Conservation (phyloP, 768 basidiomycete genomes). For the Boletus sp. region DNA sequence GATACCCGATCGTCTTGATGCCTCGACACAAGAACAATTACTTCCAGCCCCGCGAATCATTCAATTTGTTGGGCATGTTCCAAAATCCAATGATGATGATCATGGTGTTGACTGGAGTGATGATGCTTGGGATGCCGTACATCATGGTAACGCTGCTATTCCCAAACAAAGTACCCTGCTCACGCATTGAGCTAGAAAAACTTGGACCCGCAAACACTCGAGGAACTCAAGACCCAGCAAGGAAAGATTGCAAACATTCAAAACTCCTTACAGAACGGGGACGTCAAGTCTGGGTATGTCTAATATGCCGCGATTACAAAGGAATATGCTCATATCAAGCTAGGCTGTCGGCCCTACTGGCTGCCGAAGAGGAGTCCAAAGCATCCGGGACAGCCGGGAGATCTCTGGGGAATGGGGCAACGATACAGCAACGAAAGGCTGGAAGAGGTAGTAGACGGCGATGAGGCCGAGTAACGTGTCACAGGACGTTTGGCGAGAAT, state of each 20-base stretch:
- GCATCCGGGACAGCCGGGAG: conserved; percentile 21
- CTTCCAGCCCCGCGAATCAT: conserved; percentile 68
- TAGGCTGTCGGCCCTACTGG: conserved; percentile 46
- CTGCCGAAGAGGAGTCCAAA: conserved; percentile 39
- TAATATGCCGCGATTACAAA: conserved; percentile 4
- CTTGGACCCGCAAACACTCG: conserved; percentile 66
- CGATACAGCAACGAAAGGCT: conserved; percentile 33
- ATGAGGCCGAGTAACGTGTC: conserved; percentile 11
- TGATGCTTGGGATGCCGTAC: conserved; percentile 75
- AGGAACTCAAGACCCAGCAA: conserved; percentile 63
- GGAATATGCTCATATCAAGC: conserved; percentile 4
- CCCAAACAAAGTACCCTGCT: background rate
- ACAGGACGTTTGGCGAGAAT: background rate
- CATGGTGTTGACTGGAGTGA: conserved; percentile 62
- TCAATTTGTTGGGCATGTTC: conserved; percentile 74
- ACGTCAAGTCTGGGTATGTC: conserved; percentile 56
- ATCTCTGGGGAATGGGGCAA: conserved; percentile 19
- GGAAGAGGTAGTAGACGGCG: conserved; percentile 37
- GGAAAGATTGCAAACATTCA: conserved; percentile 55
- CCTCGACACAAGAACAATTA: conserved; percentile 59
- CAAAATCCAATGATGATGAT: conserved; percentile 84
- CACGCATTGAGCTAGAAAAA: conserved; percentile 53
- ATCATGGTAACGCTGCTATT: conserved; percentile 52
- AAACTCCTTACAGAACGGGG: conserved; percentile 55
- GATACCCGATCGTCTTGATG: conserved; percentile 58